Evolutionary conservation across 1,284 basidiomycete species (phyloP), one percentile per base, ranked within the genome.

Genomic region (Sanghuangporus weigelae): DNA sequence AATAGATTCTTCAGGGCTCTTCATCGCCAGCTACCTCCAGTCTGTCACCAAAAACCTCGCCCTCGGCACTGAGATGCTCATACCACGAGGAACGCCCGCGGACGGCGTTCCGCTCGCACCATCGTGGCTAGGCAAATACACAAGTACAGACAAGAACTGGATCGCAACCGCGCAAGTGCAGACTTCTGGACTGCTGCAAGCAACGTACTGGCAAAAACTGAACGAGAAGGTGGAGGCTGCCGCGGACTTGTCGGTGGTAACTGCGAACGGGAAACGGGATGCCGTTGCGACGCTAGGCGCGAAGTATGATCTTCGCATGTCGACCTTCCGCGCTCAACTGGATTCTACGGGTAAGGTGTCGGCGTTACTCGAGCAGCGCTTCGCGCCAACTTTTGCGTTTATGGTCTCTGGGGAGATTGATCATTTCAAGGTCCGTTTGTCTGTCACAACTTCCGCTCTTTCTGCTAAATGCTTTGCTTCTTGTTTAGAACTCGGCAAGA

Each of bases 201-300:
- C 95, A 50, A 96, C 95, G 14, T 99, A 99, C 78, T 98, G 93
- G 92, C 96, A 98, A 69, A 93, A 93, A 74, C 78, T 99, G 63
- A 90, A 88, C 75, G 95, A 97, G 65, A 96, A 96, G 78, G 92
- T 99, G n/a, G 96, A 99, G 65, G 95, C 96, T n/a, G 97, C 93
- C 14, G 94, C 95, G 40, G 96, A 99, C 72, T 78, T 99, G 68
- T 89, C 95, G 74, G 77, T 96, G 63, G 83, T 96, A 66, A 86
- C 90, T 59, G 83, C 87, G 50, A 88, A 90, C 2, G 78, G 81
- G 64, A 88, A 93, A 74, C 83, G 97, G 70, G 96, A 98, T 72
- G 96, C 96, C 7, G 79, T 95, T 57, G 92, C 95, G 12, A 97
- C 95, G 21, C 75, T 98, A 21, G 96, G 95, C 59, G 95, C 95